Evolutionary conservation across 2,329 filamentous ascomycete species (phyloP).

Genomic region (Sclerotinia glacialis): DNA sequence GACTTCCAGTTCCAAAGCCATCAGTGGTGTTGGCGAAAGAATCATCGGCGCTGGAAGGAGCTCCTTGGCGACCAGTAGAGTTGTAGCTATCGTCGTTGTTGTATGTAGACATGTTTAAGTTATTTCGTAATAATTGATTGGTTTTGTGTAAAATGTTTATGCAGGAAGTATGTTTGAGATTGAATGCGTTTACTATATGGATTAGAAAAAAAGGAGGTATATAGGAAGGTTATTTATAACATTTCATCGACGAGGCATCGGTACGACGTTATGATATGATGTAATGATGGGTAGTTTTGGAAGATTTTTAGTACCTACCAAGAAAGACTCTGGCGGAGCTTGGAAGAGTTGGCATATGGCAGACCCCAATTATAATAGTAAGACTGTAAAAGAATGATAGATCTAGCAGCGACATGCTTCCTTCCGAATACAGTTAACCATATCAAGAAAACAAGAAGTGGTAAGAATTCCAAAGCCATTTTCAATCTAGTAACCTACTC

Average conservation of each 20-base stretch:
- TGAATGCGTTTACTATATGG: not conserved
- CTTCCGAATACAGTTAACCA: not conserved
- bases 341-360: slow-evolving; percentile 20
- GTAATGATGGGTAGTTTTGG: not conserved
- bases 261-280: slow-evolving; percentile 14
- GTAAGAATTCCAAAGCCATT: not conserved
- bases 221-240: slow-evolving; percentile 15
- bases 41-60: slow-evolving; percentile 12
- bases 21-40: slow-evolving; percentile 9
- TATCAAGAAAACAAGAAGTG: slow-evolving; percentile 13
- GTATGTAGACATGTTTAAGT: slow-evolving; percentile 39
- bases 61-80: slow-evolving; percentile 17
- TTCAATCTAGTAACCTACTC: not conserved
- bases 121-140: slow-evolving; percentile 9
- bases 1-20: slow-evolving; percentile 4
- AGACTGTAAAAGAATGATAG: slow-evolving; percentile 7
- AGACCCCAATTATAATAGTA: not conserved
- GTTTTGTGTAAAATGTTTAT: not conserved
- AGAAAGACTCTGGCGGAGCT: not conserved
- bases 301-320: not conserved
- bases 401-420: not conserved
- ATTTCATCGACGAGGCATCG: not conserved
- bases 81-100: slow-evolving; percentile 29
- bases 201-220: not conserved
- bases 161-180: not conserved